These are phyloP conservation scores for Schoenoplectus triqueter DNA, from an alignment of 202 grass and related monocot genomes.

Conservation along the genomic window DNA sequence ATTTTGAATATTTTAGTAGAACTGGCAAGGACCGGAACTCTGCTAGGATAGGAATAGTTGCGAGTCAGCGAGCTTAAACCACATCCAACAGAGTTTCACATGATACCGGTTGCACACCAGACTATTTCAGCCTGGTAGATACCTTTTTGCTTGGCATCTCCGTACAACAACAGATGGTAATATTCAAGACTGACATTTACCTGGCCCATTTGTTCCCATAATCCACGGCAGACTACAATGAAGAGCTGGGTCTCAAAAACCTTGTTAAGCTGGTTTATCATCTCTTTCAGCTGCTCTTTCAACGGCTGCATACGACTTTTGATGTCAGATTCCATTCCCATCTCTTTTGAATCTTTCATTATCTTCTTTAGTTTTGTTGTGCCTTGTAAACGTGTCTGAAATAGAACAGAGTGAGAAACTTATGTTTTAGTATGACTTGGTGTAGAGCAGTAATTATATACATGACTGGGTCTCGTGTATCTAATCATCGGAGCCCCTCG, in stretches of 20 bases:
- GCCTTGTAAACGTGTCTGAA: slow-evolving; percentile 80
- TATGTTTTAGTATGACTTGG: background rate
- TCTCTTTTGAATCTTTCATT: slow-evolving; percentile 86
- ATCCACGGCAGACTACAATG: slow-evolving; percentile 73
- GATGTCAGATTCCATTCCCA: slow-evolving; percentile 91
- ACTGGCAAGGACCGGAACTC: background rate
- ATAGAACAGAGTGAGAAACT: background rate
- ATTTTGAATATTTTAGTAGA: background rate
- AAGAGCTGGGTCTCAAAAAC: slow-evolving; percentile 90
- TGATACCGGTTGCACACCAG: background rate
- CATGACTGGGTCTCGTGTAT: too few relatives aligned
- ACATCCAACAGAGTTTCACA: background rate
- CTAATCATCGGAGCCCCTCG: too few relatives aligned
- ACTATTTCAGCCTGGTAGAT: slow-evolving; percentile 10
- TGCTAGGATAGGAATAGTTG: background rate
- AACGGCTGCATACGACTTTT: slow-evolving; percentile 83
- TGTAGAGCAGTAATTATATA: background rate
- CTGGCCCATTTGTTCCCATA: slow-evolving; percentile 96
- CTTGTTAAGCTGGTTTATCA: slow-evolving; percentile 78
- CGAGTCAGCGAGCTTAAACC: too few relatives aligned
- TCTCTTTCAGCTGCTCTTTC: slow-evolving; percentile 72
- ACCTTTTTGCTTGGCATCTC: background rate
- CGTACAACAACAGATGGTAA: slow-evolving; percentile 7
- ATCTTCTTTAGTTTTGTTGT: slow-evolving; percentile 96
- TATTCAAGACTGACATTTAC: slow-evolving; percentile 41